Conservation (phyloP, 306 rosid genomes). For the Medicago arabica region DNA sequence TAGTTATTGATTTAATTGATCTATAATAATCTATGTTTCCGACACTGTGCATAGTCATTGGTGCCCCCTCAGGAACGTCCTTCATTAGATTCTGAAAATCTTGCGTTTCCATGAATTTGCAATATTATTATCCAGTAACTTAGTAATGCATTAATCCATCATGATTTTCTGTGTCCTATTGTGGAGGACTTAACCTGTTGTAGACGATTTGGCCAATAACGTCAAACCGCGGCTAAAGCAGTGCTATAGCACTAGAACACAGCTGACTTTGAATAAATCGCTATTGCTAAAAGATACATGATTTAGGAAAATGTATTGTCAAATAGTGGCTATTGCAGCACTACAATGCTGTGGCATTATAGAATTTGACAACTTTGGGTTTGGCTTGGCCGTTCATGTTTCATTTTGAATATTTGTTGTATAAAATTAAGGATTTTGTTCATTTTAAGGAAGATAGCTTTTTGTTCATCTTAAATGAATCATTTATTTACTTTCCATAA, state of each 20-base stretch:
- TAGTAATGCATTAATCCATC: background rate
- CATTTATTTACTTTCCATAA: constrained; percentile 4
- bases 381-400: too few relatives aligned
- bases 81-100: constrained; percentile 15
- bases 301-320: too few relatives aligned
- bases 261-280: too few relatives aligned
- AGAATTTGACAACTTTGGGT: too few relatives aligned
- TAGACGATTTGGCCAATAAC: background rate
- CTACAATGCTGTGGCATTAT: too few relatives aligned
- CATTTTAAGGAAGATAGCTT: background rate
- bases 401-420: constrained; percentile 5
- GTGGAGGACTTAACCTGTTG: background rate
- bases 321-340: too few relatives aligned
- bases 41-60: background rate
- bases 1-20: background rate
- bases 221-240: too few relatives aligned
- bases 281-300: too few relatives aligned
- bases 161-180: constrained; percentile 2
- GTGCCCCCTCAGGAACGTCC: background rate
- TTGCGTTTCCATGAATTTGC: constrained; percentile 6
- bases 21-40: background rate
- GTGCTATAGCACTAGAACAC: too few relatives aligned
- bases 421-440: background rate
- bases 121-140: background rate
- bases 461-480: constrained; percentile 7